Conservation (phyloP, 345 rosid species). For the Combretum micranthum region DNA sequence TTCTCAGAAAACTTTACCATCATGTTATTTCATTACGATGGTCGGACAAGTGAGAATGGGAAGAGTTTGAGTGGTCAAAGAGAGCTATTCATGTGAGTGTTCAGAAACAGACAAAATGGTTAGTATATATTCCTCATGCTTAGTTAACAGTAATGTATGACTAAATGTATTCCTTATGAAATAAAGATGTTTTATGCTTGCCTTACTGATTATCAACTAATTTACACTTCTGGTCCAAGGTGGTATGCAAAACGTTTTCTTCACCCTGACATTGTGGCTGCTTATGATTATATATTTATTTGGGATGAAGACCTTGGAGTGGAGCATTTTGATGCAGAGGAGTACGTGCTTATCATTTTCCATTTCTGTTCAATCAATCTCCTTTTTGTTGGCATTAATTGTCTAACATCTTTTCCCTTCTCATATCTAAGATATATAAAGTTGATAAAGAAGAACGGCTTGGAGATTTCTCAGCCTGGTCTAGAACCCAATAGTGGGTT, state of each 20-base stretch:
- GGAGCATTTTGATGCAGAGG: slow-evolving; percentile 69
- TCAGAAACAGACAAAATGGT: slow-evolving; percentile 89
- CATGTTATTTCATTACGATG: slow-evolving; percentile 88
- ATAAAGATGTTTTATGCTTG: neutral
- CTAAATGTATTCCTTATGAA: neutral
- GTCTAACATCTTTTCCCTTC: neutral
- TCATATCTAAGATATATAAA: slow-evolving; percentile 51
- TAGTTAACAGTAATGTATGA: neutral
- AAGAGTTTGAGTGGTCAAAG: slow-evolving; percentile 90
- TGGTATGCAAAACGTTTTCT: slow-evolving; percentile 98
- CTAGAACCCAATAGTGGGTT: slow-evolving; percentile 66
- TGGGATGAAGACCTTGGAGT: slow-evolving; percentile 99
- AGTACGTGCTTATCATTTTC: slow-evolving; percentile 38
- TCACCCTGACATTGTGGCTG: slow-evolving; percentile 81
- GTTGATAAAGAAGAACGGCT: slow-evolving; percentile 66
- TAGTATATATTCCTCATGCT: slow-evolving; percentile 15
- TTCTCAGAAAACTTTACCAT: slow-evolving; percentile 89
- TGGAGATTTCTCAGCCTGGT: slow-evolving; percentile 98
- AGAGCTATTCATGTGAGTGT: slow-evolving; percentile 87
- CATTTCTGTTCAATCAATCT: neutral
- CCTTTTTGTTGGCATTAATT: slow-evolving; percentile 5
- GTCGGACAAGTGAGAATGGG: slow-evolving; percentile 76
- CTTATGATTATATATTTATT: slow-evolving; percentile 82
- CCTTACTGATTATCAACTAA: neutral
- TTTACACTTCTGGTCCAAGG: slow-evolving; percentile 32